Evolutionary conservation across 176 grass and related monocot genomes (phyloP), one percentile per base, ranked within the genome.

Genomic region (Bothriochloa decipiens): DNA sequence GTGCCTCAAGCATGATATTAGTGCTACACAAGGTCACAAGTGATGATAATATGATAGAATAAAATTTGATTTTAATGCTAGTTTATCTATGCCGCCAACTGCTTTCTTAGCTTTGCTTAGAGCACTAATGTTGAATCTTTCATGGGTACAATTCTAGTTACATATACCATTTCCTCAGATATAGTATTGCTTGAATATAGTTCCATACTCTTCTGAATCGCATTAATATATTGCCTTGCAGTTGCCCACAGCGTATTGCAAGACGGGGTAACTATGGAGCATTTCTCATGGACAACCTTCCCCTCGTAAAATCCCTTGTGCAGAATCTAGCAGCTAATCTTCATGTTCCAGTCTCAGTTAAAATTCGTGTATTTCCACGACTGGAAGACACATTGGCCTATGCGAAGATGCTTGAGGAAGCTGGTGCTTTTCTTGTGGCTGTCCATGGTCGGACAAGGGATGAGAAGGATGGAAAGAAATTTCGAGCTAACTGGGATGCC

Each of bases 281-380:
- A 28, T 99, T 99, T 87, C 90, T 99, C 82, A 99, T 99, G 96
- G 91, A 99, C 36, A 96, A 95, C 77, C 96, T 93, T 49, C 89
- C 91, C 82, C 87, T 99, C 0, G 52, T 94, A 83, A 99, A 94
- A 80, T 92, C 91, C 3, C 89, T 99, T 77, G 93, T 99, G 8
- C 82, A 96, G 75, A 93, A 86, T 78, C 75, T 99, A 40, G 84
- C 87, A 16, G 22, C 53, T 68, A 99, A 96, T n/a, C 96, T 99
- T 64, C 45, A 85, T 78, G 96, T 96, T 77, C 96, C 93, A 16
- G 96, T 99, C 14, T 92, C 91, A 3, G 94, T 93, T 82, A 98
- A 96, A 58, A 94, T 99, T 23, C 91, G 96, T 11, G 75, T 96
- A 87, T 99, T 99, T 35, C 93, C 96, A 6, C 84, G 50, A 52